Evolutionary conservation across 1,284 basidiomycete genomes (phyloP), one percentile per base, ranked within the genome.

Genomic region (Cryptococcus floricola): DNA sequence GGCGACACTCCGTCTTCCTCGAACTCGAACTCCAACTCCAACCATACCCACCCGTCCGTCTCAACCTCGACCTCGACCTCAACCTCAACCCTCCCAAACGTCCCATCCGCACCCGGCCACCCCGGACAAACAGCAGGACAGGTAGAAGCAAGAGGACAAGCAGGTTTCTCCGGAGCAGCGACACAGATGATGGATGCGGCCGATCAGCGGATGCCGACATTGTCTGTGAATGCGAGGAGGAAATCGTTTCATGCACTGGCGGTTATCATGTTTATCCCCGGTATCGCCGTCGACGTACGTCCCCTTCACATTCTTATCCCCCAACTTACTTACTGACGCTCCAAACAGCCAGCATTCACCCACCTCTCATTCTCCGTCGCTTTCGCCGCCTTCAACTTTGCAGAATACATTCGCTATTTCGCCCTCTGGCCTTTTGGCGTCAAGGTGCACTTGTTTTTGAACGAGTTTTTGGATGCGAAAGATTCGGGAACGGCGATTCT

Each of bases 231-330:
- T 73, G 91, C 90, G n/a, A 82, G 95, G 53, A 83, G 96, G 55
- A 99, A 99, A 77, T 97, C 89, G 77, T 99, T 99, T 79, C 96
- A 99, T 78, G 91, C 86, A 14, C 81, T 98, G 38, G 92, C 95
- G 0, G 92, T 98, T 50, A 81, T 91, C 39, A 94, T 98, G 88
- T 98, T 98, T 71, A 79, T 96, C 43, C 96, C 96, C 4, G 94
- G 93, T 0, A 86, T 98, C 52, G 88, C 87, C 0, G 77, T 91
- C 69, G 96, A 98, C 74, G 92, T 95, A 71, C 80, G 91, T 86
- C 4, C 23, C 19, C 47, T 23, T 14, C 7, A 39, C n/a, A 47
- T 37, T 27, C 38, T 5, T 5, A 41, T 25, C 18, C 7, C 10
- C 19, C 14, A 51, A 9, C 23, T 43, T 34, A 9, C 23, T 43